A percentile compares a stretch with the other conserved stretches of the same genome.
Evolutionary conservation across 768 basidiomycete species (phyloP).

Genomic region (Lentinula lateritia): DNA sequence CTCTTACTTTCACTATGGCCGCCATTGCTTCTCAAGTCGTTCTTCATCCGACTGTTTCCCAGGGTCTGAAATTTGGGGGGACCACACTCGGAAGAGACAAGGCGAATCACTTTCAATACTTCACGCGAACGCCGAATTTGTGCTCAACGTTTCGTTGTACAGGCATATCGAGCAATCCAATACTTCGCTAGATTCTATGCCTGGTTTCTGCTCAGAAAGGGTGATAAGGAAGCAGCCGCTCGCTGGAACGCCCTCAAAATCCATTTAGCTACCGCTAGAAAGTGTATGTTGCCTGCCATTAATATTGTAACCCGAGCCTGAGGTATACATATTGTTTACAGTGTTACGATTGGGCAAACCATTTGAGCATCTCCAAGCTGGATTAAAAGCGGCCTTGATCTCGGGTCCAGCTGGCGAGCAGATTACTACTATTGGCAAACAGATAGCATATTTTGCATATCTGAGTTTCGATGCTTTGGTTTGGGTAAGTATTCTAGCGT

Average conservation of each 20-base stretch:
- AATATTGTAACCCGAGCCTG: too few species aligned
- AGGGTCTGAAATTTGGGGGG: slow-evolving; percentile 66
- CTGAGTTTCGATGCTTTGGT: slow-evolving; percentile 75
- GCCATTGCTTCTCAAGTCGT: slow-evolving; percentile 68
- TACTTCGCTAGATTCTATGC: slow-evolving; percentile 87
- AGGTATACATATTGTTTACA: slow-evolving; percentile 21
- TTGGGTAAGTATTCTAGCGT: slow-evolving; percentile 58
- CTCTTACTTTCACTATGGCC: slow-evolving; percentile 30
- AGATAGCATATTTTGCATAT: slow-evolving; percentile 87
- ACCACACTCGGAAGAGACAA: slow-evolving; percentile 92
- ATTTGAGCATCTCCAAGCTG: slow-evolving; percentile 88
- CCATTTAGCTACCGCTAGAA: slow-evolving; percentile 80
- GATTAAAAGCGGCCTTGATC: slow-evolving; percentile 61
- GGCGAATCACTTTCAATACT: slow-evolving; percentile 31
- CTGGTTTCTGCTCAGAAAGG: slow-evolving; percentile 70
- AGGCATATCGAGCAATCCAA: slow-evolving; percentile 89
- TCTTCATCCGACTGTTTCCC: slow-evolving; percentile 78
- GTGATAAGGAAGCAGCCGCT: slow-evolving; percentile 63
- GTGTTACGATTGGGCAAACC: slow-evolving; percentile 94
- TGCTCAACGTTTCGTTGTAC: not conserved
- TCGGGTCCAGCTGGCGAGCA: slow-evolving; percentile 60
- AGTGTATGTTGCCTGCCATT: slow-evolving; percentile 47
- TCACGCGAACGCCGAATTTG: not conserved
- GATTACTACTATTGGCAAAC: slow-evolving; percentile 73
- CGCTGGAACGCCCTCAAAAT: slow-evolving; percentile 82